These are phyloP conservation scores for Boletales sp. DNA, from an alignment of 768 basidiomycete species.

Conservation along the genomic window DNA sequence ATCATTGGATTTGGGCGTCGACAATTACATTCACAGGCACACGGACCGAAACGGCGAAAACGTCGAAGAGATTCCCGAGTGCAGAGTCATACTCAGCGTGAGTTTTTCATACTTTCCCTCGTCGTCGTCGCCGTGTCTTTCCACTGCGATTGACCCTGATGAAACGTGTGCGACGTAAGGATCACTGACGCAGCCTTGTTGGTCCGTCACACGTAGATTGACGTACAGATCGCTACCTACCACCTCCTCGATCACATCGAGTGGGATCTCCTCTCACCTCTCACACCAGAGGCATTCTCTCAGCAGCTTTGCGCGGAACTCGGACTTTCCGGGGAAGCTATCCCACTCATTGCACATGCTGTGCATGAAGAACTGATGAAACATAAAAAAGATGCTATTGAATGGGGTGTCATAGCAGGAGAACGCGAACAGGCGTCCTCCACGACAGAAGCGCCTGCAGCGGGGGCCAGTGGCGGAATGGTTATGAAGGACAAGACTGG, in stretches of 20 bases:
- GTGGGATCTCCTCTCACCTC: slow-evolving; percentile 93
- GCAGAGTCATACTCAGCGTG: slow-evolving; percentile 78
- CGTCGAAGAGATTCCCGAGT: slow-evolving; percentile 67
- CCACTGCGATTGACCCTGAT: slow-evolving; percentile 11
- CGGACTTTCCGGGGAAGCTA: slow-evolving; percentile 82
- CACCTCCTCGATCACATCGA: slow-evolving; percentile 95
- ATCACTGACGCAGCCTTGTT: slow-evolving; percentile 7
- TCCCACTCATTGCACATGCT: slow-evolving; percentile 88
- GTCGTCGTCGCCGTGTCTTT: slow-evolving; percentile 9
- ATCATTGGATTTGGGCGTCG: slow-evolving; percentile 64
- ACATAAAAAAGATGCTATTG: slow-evolving; percentile 92
- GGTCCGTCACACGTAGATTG: slow-evolving; percentile 57
- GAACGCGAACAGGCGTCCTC: slow-evolving; percentile 36
- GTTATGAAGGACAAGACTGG: slow-evolving; percentile 81
- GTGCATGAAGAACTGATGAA: slow-evolving; percentile 93
- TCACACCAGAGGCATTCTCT: slow-evolving; percentile 87
- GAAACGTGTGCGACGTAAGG: slow-evolving; percentile 14
- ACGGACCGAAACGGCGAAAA: slow-evolving; percentile 37
- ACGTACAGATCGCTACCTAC: slow-evolving; percentile 91
- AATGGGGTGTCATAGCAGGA: slow-evolving; percentile 83
- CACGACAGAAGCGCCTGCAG: slow-evolving; percentile 14
- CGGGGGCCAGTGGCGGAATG: slow-evolving; percentile 19
- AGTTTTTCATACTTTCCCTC: slow-evolving; percentile 24
- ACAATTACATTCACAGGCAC: slow-evolving; percentile 17
- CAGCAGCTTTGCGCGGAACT: slow-evolving; percentile 78